Base-by-base conservation (phyloP, 176 grass and related monocot species). In the Puccinellia tenuiflora region DNA sequence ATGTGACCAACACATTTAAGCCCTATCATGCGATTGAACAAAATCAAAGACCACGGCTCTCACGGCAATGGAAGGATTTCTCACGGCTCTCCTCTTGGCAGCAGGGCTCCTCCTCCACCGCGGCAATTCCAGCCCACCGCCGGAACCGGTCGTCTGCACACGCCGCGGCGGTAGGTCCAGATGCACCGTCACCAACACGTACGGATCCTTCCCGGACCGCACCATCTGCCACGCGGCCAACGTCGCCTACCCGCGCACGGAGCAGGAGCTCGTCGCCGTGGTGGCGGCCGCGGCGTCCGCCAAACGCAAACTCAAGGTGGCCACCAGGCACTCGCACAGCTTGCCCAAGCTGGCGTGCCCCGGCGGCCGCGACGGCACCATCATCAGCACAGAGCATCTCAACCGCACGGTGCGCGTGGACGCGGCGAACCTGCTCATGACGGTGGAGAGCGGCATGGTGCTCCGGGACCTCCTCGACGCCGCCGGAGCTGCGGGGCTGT, bases 391-490 rank as follows among this genome's bases (percentile, higher is more conserved):
- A 26, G 59, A 16, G 59, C 26, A 26, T 20, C 59, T 62, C 5
- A 30, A 30, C 59, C 59, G 59, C 7, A 62, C 14, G 26, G 26
- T 62, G 59, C 12, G 26, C 14, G 59, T 62, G 26, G 59, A 30
- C 26, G 5, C 59, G 14, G 25, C 12, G 5, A 45, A 15, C 5
- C 57, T 40, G 72, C 54, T 38, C 48, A 72, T 81, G 18, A 82
- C 71, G 30, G 77, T 82, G 21, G 88, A 90, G 78, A 37, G 71
- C 50, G 77, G 83, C 39, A 65, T 77, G 50, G 8, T 70, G 34
- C 92, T 94, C 1, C 30, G 52, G 21, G 86, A 88, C 30, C 56
- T 94, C 1, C 47, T 94, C 24, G 9, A 68, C 26, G 89, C 75
- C 13, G 89, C 89, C 2, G 89, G 52, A 20, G 70, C 53, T 11